Conservation (phyloP, 345 rosid genomes). For the Combretum micranthum region DNA sequence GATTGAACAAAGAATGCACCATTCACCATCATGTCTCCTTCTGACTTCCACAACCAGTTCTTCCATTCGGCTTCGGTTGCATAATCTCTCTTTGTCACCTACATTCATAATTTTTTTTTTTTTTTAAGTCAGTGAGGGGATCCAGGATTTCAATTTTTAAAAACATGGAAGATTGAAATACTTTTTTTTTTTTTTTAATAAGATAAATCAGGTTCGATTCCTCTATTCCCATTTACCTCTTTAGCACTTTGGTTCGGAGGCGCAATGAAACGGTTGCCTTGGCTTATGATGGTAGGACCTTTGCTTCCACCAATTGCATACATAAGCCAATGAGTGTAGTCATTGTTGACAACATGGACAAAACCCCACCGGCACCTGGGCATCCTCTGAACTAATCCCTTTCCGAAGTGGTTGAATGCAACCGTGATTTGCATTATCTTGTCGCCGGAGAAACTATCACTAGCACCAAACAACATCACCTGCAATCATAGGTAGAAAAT, state of each 20-base stretch:
- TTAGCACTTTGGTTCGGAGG: background rate
- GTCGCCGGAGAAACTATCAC: constrained; percentile 18
- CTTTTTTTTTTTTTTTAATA: too few relatives aligned
- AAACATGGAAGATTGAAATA: too few relatives aligned
- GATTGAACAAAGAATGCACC: constrained; percentile 37
- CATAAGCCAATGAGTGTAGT: constrained; percentile 35
- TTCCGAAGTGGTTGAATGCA: constrained; percentile 30
- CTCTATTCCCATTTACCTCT: background rate
- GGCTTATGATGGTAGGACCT: constrained; percentile 15
- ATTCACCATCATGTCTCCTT: constrained; percentile 41
- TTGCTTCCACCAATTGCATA: constrained; percentile 32
- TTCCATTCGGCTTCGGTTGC: constrained; percentile 33
- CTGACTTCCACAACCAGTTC: constrained; percentile 55
- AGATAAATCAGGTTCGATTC: too few relatives aligned
- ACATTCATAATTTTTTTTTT: background rate
- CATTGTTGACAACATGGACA: constrained; percentile 32
- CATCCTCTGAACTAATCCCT: constrained; percentile 31
- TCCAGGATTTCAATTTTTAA: too few relatives aligned
- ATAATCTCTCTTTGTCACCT: constrained; percentile 50
- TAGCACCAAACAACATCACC: constrained; percentile 25
- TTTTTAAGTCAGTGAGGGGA: too few relatives aligned
- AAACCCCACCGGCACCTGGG: constrained; percentile 31
- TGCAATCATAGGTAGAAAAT: too few relatives aligned
- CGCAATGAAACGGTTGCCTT: constrained; percentile 1
- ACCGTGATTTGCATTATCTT: constrained; percentile 24